Evolutionary conservation across 2,329 filamentous ascomycete species (phyloP).

Genomic region (Colletotrichum orchidophilum): DNA sequence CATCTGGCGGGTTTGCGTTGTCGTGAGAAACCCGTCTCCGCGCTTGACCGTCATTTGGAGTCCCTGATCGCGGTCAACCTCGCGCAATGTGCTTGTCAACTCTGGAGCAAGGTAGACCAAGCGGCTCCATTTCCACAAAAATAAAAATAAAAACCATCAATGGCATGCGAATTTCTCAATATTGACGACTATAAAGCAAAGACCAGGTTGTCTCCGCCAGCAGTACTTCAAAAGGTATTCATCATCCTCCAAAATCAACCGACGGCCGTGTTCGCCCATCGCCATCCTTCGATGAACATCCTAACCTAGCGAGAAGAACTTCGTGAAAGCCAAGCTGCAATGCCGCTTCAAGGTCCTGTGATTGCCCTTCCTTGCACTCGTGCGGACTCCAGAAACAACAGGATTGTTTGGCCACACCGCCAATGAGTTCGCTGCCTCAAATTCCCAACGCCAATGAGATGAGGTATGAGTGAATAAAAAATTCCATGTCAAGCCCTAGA

Average conservation of each 20-base stretch:
- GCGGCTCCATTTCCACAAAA: no score
- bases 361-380: conserved; percentile 22
- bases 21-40: no score
- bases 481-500: neutral
- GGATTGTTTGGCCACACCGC: neutral
- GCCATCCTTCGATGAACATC: conserved; percentile 1
- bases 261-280: neutral
- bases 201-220: conserved; percentile 4
- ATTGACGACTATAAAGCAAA: conserved; percentile 5
- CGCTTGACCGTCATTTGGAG: no score
- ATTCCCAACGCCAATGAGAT: conserved; percentile 11
- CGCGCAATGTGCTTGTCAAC: no score
- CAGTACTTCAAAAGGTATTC: conserved; percentile 10
- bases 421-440: neutral
- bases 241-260: conserved; percentile 5
- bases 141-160: no score
- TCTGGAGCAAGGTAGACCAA: no score
- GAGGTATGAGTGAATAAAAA: conserved; percentile 10
- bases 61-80: no score
- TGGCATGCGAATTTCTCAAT: conserved; percentile 5
- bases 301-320: conserved; percentile 10
- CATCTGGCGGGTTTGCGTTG: no score
- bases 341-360: conserved; percentile 31
- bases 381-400: conserved; percentile 2
- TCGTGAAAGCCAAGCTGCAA: conserved; percentile 30